Evolutionary conservation across 148 eudicot genomes (phyloP), one percentile per base, ranked within the genome.

Genomic region (Rhododendron simsii): DNA sequence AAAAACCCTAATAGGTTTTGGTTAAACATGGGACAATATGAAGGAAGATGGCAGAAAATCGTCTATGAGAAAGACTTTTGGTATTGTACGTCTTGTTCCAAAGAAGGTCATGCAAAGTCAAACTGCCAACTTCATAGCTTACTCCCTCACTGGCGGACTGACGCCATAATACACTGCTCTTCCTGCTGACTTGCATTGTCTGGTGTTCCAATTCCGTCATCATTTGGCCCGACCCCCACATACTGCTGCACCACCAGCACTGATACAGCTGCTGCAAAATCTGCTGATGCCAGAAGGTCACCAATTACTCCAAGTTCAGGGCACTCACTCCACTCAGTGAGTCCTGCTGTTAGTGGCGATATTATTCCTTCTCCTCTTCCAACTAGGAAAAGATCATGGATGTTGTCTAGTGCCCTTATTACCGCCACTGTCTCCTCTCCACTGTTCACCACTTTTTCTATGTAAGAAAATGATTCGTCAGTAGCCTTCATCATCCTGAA

Each of bases 181-280:
- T 76, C 48, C 47, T 37, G 47, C 26, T 76, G 80, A 39, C 47
- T 76, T 14, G 28, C n/a, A 20, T 9, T 20, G 50, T 76, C 48
- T 12, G 80, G 28, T 41, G 83, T 82, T 37, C 39, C 86, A 11
- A 41, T 28, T 33, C 67, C 87, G 7, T 86, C 91, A 3, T 79
- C 88, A 4, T 48, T 61, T 11, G 26, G 48, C 5, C 74, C 88
- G 45, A 76, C 33, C 5, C 88, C 88, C 30, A 80, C 55, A 86
- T 90, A 92, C 55, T 92, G 95, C 33, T 93, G 95, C 82, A 93
- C 89, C 67, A 93, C 95, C 87, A 93, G 39, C 26, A 92, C 94
- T 6, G 92, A 89, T 12, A 87, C 85, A 4, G 85, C 57, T 0
- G 90, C 76, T 9, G 91, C 84, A 23, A 87, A 89, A 78, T 91